Evolutionary conservation across 2,329 filamentous ascomycete genomes (phyloP), one percentile per base, ranked within the genome.

Genomic region (Trichoderma atroviride): DNA sequence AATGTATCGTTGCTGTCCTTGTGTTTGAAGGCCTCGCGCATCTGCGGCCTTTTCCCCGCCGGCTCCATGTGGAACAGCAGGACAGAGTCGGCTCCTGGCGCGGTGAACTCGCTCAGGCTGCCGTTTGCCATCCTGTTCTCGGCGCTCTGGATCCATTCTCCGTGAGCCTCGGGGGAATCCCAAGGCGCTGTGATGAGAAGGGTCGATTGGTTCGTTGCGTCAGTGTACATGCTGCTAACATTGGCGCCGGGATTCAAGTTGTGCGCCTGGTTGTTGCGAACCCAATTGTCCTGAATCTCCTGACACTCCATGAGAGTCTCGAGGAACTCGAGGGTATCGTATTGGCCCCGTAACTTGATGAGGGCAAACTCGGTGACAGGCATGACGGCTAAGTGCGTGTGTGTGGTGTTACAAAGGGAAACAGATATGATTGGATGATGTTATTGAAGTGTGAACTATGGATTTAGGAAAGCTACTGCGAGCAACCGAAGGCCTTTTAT

Each of bases 151-250:
- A 84, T 80, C 83, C 84, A 86, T 61, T 78, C 71, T 58, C 70
- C 71, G 69, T 86, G 83, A 5, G 78, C 79, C 16, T 77, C 78
- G 24, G 78, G 77, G 0, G 80, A 82, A 67, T 80, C 77, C 84
- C 84, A 85, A 13, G 80, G 78, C 22, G 83, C 81, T 5, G 81
- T 81, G 71, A 86, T 77, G 71, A 86, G 75, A n/a, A 83, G 70
- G 33, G 75, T 73, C 2, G 78, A 74, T 13, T 79, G 78, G 66
- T 82, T 76, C 29, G 78, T 76, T 24, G 79, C 78, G 52, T 75
- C 77, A 35, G 79, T 73, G 69, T 78, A 80, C 69, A 78, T 76
- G 52, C 76, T 76, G 55, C 81, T 81, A 22, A 81, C 75, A 57
- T 76, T 74, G 2, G 76, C 74, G 56, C 77, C 76, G 67, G 79